These are phyloP conservation scores for Collybiopsis luxurians DNA, from an alignment of 768 basidiomycete species.

Conservation along the genomic window DNA sequence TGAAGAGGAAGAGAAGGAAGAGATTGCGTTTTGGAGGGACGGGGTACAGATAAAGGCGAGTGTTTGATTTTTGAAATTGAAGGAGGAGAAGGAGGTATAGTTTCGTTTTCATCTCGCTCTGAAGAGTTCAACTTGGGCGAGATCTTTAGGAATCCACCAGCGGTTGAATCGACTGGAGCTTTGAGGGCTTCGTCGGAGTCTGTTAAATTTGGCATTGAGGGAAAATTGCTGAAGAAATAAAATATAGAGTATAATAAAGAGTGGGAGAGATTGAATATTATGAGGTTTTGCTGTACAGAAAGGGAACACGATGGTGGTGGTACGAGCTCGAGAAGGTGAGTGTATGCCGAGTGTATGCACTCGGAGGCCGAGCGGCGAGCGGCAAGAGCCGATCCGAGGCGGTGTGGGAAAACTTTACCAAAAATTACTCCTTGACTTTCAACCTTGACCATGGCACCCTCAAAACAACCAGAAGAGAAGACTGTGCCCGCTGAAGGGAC, in stretches of 20 bases:
- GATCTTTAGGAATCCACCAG: background rate
- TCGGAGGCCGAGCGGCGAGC: too few relatives aligned
- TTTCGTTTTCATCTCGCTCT: background rate
- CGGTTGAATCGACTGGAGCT: background rate
- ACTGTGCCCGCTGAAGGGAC: background rate
- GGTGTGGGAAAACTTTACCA: background rate
- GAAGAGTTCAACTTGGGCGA: background rate
- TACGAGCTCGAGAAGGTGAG: background rate
- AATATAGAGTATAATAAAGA: background rate
- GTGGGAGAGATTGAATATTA: too few relatives aligned
- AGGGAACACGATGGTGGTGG: background rate
- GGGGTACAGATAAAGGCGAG: background rate
- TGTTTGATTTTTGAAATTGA: background rate
- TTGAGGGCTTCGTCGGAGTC: conserved; percentile 5
- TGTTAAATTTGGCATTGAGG: background rate
- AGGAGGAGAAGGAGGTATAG: background rate
- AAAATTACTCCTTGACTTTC: background rate
- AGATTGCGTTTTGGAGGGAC: background rate
- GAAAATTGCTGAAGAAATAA: background rate
- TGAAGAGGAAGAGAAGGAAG: background rate
- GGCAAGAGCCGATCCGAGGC: too few relatives aligned
- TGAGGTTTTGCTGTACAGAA: background rate
- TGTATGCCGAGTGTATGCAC: background rate
- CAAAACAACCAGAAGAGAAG: background rate
- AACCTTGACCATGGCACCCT: background rate